Percentiles rank a stretch among this genome's conserved stretches.
phyloP scores from a whole-genome alignment of 73 alveolate genomes.

The Paramecium pentaurelia region DNA sequence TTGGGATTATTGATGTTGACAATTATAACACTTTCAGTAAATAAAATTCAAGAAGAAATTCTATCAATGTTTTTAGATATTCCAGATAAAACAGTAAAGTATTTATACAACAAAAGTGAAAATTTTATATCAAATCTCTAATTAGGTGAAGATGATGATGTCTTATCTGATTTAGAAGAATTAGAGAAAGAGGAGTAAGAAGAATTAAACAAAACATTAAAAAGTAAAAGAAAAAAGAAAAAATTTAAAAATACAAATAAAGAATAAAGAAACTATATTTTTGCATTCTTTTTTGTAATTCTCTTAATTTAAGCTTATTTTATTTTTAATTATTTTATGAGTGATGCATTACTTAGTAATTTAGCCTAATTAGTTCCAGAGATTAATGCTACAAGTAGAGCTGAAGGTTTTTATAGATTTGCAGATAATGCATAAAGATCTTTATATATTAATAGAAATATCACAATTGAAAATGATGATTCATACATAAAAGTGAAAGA shows the following conservation, averaged over 20 bases:
- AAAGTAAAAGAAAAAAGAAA: slow-evolving; percentile 37
- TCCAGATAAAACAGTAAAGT: slow-evolving; percentile 48
- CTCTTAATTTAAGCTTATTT: slow-evolving; percentile 2
- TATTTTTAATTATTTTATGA: slow-evolving; percentile 38
- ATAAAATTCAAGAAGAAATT: slow-evolving; percentile 30
- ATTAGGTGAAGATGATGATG: slow-evolving; percentile 58
- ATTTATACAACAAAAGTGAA: slow-evolving; percentile 45
- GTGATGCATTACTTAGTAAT: background rate
- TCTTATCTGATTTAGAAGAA: slow-evolving; percentile 48
- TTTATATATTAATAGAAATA: background rate
- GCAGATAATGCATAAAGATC: slow-evolving; percentile 44
- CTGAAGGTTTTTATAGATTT: slow-evolving; percentile 48
- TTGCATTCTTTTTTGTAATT: background rate
- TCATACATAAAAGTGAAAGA: background rate
- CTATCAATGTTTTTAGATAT: slow-evolving; percentile 48
- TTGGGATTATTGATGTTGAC: background rate
- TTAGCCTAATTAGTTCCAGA: background rate
- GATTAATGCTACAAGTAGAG: slow-evolving; percentile 39
- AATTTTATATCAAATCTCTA: slow-evolving; percentile 46
- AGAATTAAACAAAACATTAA: slow-evolving; percentile 23
- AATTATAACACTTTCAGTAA: background rate
- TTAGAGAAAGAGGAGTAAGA: slow-evolving; percentile 24
- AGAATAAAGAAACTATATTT: background rate
- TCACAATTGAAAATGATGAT: background rate
- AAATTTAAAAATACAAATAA: slow-evolving; percentile 45